Evolutionary conservation across 495 filamentous ascomycete species (phyloP).

Genomic region (Viridothelium virens): DNA sequence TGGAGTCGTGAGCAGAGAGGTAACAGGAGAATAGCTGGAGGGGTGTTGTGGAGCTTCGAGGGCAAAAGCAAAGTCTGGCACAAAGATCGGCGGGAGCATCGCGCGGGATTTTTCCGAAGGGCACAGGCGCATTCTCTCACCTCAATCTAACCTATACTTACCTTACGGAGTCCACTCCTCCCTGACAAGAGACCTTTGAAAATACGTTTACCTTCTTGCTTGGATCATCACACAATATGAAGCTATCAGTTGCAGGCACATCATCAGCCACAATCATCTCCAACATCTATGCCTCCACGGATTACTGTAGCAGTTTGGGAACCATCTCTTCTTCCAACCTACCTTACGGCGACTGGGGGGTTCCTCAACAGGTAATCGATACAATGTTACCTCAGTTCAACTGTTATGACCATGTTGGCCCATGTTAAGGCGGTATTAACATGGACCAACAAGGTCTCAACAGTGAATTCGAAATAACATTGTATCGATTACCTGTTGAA

Average conservation of each 20-base stretch:
- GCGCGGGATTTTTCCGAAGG: conserved; percentile 1
- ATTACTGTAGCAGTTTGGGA: too few species aligned
- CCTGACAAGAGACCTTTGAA: neutral
- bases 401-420: too few species aligned
- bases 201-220: neutral
- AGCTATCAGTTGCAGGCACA: neutral
- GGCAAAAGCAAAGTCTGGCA: conserved; percentile 13
- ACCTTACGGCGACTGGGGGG: too few species aligned
- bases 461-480: too few species aligned
- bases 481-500: too few species aligned
- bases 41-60: conserved; percentile 10
- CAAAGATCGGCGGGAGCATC: neutral
- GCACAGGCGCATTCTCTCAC: neutral
- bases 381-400: too few species aligned
- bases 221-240: neutral
- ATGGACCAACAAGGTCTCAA: too few species aligned
- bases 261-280: neutral
- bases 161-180: too few species aligned
- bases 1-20: neutral
- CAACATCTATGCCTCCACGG: neutral
- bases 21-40: conserved; percentile 1
- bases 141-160: too few species aligned
- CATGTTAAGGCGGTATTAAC: too few species aligned
- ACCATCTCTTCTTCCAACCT: too few species aligned
- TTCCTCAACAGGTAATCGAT: too few species aligned